Base-by-base conservation (phyloP, 192 early-diverging fungal species). In the Podila minutissima region DNA sequence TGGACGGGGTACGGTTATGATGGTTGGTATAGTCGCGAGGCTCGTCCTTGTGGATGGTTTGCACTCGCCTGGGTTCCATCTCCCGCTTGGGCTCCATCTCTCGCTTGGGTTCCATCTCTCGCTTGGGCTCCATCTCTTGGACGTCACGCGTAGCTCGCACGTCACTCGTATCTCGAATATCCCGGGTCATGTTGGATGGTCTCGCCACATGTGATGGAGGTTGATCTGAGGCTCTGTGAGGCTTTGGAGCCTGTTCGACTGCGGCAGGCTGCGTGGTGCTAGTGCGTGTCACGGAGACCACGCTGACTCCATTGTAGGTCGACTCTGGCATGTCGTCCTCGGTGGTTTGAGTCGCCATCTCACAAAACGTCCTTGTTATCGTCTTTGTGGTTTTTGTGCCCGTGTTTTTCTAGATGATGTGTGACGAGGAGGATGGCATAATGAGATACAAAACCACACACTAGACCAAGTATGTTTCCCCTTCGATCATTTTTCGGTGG, bases 301-400 rank as follows among this genome's bases (percentile, higher is more conserved):
- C 57, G 4, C 62, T 37, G 9, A 81, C 55, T 11, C 71, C 71
- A 15, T 81, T 81, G 37, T 48, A 81, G 15, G 48, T 59, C 2
- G 77, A 65, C 0, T 65, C 67, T 17, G 10, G 13, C 26, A 79
- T 38, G 13, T 69, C 66, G 22, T 81, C 77, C 33, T 81, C 77
- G 13, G 77, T 81, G 7, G 77, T 81, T 35, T 81, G 77, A 12
- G 77, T 81, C 10, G 71, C 70, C 71, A 73, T 81, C 58, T 81
- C 77, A 22, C 66, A 31, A 35, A 58, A 81, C 0, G 66, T 81
- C 37, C 63, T 81, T 26, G 59, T 46, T 0, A 69, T 31, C 1
- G 66, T 73, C 12, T 65, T 66, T 4, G 59, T 61, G 19, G 58
- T 55, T 29, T 62, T 64, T 19, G 66, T 66, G 13, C 77, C 71